Evolutionary conservation across 2,329 filamentous ascomycete species (phyloP).

Genomic region (Zymoseptoria tritici): DNA sequence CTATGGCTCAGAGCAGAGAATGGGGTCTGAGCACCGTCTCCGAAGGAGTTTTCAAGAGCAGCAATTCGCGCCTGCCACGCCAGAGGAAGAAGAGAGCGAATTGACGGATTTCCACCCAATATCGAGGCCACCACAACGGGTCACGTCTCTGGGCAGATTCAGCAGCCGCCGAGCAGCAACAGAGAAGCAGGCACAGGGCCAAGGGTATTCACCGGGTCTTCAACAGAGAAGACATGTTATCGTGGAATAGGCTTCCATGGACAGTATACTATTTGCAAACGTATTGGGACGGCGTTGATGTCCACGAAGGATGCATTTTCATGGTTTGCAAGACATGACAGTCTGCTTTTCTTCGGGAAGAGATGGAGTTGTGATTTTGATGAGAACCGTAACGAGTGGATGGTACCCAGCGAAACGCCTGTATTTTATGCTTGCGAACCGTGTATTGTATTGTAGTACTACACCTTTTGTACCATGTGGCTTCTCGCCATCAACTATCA

Average conservation of each 20-base stretch:
- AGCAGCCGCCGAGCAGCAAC: not conserved
- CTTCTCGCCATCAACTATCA: not conserved
- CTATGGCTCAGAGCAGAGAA: not conserved
- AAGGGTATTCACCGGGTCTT: slow-evolving; percentile 4
- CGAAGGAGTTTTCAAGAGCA: slow-evolving; percentile 4
- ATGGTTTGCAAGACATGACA: not conserved
- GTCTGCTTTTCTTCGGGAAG: not conserved
- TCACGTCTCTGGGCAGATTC: slow-evolving; percentile 6
- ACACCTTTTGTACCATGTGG: not conserved
- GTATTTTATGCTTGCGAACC: not conserved
- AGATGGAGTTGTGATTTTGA: not conserved
- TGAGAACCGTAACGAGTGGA: not conserved
- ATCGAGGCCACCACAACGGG: slow-evolving; percentile 9
- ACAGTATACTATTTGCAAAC: slow-evolving; percentile 4
- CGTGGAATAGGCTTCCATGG: slow-evolving; percentile 13
- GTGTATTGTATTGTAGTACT: not conserved
- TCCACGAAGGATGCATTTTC: not conserved
- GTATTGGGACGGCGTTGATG: not conserved
- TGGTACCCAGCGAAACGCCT: not conserved
- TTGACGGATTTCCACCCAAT: slow-evolving; percentile 6
- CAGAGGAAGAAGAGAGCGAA: slow-evolving; percentile 7
- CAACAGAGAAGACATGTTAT: slow-evolving; percentile 12
- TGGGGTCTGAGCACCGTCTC: slow-evolving; percentile 1
- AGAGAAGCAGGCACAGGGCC: not conserved
- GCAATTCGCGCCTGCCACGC: slow-evolving; percentile 2